Conservation (phyloP, 1,139 yeast species). For the Pichia inconspicua region DNA sequence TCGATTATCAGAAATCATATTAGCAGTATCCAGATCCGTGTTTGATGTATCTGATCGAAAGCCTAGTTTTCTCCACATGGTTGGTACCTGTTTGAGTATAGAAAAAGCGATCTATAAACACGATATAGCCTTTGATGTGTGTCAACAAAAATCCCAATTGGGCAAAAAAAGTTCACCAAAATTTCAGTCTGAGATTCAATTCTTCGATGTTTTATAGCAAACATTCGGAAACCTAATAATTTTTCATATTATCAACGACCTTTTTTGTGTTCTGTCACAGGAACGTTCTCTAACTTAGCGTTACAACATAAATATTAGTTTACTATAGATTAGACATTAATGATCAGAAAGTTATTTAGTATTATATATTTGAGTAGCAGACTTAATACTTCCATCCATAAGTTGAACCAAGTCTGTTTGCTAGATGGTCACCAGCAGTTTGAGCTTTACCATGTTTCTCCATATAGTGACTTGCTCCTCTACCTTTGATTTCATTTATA, state of each 20-base stretch:
- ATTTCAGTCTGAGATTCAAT: too few species aligned
- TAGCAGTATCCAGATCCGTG: neutral
- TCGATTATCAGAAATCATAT: conserved; percentile 7
- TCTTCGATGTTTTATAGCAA: too few species aligned
- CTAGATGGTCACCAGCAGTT: conserved; percentile 64
- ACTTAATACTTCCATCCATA: conserved; percentile 32
- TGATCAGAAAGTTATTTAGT: too few species aligned
- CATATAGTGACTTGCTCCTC: conserved; percentile 39
- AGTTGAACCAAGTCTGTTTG: conserved; percentile 58
- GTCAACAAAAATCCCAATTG: neutral
- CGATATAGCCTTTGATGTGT: neutral
- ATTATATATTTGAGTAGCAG: neutral
- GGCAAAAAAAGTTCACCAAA: neutral
- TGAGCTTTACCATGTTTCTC: conserved; percentile 33
- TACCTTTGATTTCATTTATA: conserved; percentile 35
- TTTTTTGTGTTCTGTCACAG: too few species aligned
- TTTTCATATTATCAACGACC: too few species aligned
- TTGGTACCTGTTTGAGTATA: neutral
- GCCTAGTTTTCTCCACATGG: neutral
- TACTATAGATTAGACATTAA: too few species aligned
- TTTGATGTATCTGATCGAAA: neutral
- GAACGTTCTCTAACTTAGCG: too few species aligned
- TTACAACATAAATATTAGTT: too few species aligned
- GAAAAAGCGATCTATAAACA: too few species aligned
- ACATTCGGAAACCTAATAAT: too few species aligned